phyloP scores from a whole-genome alignment of 768 basidiomycete genomes.

The Phanerochaete carnosa region DNA sequence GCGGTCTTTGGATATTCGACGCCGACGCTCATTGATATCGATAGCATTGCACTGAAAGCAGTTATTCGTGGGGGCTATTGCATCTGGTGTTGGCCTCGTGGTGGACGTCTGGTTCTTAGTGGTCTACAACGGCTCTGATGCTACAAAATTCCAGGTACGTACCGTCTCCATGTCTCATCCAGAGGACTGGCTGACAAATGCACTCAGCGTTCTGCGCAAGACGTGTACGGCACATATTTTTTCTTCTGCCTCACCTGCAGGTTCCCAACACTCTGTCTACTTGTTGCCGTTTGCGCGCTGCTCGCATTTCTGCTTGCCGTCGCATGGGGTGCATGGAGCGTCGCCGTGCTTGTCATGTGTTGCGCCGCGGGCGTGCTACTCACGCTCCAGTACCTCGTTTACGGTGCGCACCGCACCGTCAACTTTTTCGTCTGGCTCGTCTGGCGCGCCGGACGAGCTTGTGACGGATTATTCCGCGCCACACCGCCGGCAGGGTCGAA shows the following conservation, averaged over 20 bases:
- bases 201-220: constrained; percentile 43
- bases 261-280: constrained; percentile 59
- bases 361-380: constrained; percentile 56
- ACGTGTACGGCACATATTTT: constrained; percentile 57
- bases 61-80: constrained; percentile 56
- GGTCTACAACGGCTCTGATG: constrained; percentile 51
- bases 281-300: constrained; percentile 52
- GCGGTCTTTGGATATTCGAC: constrained; percentile 61
- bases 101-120: constrained; percentile 66
- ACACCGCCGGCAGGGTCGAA: neutral
- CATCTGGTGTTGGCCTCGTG: constrained; percentile 63
- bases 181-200: neutral
- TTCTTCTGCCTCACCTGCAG: constrained; percentile 70
- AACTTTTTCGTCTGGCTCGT: constrained; percentile 17
- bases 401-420: constrained; percentile 33
- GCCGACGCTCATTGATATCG: constrained; percentile 47
- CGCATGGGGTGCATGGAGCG: constrained; percentile 62
- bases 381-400: constrained; percentile 65
- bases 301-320: constrained; percentile 59
- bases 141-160: constrained; percentile 51
- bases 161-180: neutral
- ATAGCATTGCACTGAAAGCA: constrained; percentile 42
- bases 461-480: neutral
- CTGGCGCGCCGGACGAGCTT: neutral
- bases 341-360: constrained; percentile 56